Conservation (phyloP, 2,329 filamentous ascomycete genomes). For the Sporothrix euskadiensis region DNA sequence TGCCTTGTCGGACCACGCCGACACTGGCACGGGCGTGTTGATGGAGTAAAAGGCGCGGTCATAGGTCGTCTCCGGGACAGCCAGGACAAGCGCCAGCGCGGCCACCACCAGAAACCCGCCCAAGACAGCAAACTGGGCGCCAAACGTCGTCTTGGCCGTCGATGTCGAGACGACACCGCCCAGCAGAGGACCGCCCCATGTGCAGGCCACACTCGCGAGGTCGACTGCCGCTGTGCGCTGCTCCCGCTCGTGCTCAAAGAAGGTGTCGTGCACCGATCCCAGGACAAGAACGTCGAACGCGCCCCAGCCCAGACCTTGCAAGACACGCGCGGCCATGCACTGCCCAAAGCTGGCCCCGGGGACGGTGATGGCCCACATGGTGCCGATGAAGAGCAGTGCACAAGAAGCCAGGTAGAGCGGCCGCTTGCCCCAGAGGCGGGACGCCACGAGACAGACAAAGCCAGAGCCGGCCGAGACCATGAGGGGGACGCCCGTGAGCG, state of each 20-base stretch:
- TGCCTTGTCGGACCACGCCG: slow-evolving; percentile 36
- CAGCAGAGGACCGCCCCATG: slow-evolving; percentile 57
- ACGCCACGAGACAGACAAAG: slow-evolving; percentile 45
- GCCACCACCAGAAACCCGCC: slow-evolving; percentile 50
- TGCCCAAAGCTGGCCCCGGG: slow-evolving; percentile 46
- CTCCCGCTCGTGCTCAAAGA: slow-evolving; percentile 57
- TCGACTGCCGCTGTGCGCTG: slow-evolving; percentile 49
- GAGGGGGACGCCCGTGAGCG: slow-evolving; percentile 55
- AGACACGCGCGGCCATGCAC: slow-evolving; percentile 54
- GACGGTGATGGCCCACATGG: slow-evolving; percentile 49
- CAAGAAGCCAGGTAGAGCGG: slow-evolving; percentile 53
- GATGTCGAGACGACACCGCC: slow-evolving; percentile 43
- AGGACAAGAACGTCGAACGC: slow-evolving; percentile 57
- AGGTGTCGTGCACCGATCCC: slow-evolving; percentile 57
- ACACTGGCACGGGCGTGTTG: slow-evolving; percentile 38
- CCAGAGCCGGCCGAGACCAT: slow-evolving; percentile 52
- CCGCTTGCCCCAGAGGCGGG: slow-evolving; percentile 54
- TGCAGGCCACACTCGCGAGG: slow-evolving; percentile 48
- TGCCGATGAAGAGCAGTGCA: slow-evolving; percentile 50
- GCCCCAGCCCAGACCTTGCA: slow-evolving; percentile 62
- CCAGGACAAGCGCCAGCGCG: slow-evolving; percentile 50
- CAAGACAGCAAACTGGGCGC: slow-evolving; percentile 54
- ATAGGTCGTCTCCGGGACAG: slow-evolving; percentile 55
- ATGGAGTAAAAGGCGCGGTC: slow-evolving; percentile 43
- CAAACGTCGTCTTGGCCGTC: slow-evolving; percentile 44